Evolutionary conservation across 108 stramenopile genomes (phyloP).

Genomic region (Cyclotella baltica): DNA sequence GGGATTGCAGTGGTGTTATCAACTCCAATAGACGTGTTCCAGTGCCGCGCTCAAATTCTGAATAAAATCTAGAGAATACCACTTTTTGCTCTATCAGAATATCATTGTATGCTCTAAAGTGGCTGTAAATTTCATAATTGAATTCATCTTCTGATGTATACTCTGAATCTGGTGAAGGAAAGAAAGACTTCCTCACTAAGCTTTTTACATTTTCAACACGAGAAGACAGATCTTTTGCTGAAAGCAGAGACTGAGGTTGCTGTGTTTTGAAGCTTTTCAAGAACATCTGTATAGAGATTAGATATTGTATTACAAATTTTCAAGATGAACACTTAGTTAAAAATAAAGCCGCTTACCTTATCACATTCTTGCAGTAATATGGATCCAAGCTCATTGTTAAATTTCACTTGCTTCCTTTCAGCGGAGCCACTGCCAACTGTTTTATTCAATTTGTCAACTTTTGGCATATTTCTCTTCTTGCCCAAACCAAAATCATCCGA

Average conservation of each 20-base stretch:
- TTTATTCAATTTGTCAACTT: conserved; percentile 22
- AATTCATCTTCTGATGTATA: conserved; percentile 56
- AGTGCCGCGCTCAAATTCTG: conserved; percentile 55
- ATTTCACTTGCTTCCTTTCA: not conserved
- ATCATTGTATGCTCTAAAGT: conserved; percentile 80
- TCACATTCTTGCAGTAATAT: conserved; percentile 34
- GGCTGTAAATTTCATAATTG: conserved; percentile 74
- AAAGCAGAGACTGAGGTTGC: conserved; percentile 16
- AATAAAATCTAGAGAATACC: conserved; percentile 58
- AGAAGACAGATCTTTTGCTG: conserved; percentile 26
- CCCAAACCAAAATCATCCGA: conserved; percentile 78
- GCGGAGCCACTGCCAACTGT: conserved; percentile 7
- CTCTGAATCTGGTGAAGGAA: conserved; percentile 27
- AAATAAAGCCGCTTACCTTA: conserved; percentile 25
- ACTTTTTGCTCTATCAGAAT: conserved; percentile 55
- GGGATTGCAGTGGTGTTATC: not conserved
- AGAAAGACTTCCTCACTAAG: conserved; percentile 58
- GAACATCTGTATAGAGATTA: conserved; percentile 25
- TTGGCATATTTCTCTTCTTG: conserved; percentile 35
- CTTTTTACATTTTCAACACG: conserved; percentile 54
- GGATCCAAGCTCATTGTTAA: conserved; percentile 19
- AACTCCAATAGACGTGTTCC: conserved; percentile 53
- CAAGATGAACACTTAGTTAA: not conserved
- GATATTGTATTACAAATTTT: not conserved
- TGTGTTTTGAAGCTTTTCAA: conserved; percentile 49